Percentiles rank a stretch among this genome's conserved stretches.
Conservation (phyloP, 805 yeast genomes). For the Kazachstania viticola region DNA sequence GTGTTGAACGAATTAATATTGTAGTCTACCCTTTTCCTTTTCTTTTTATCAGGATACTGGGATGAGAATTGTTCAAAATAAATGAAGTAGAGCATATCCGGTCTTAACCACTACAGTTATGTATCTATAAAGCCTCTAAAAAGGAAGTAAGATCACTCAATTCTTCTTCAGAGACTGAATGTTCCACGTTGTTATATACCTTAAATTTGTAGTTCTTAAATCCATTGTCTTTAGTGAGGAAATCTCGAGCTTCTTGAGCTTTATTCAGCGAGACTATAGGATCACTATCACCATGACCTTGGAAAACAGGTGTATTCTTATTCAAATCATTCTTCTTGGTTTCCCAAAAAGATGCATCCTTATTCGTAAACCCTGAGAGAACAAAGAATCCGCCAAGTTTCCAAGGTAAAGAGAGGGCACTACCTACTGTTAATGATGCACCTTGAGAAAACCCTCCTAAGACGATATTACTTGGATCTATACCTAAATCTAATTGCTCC, state of each 20-base stretch:
- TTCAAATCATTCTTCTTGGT: constrained; percentile 29
- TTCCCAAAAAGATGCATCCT: constrained; percentile 6
- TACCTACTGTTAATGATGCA: constrained; percentile 63
- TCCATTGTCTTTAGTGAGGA: constrained; percentile 32
- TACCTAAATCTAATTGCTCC: constrained; percentile 42
- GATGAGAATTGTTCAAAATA: too few relatives aligned
- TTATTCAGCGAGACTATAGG: constrained; percentile 39
- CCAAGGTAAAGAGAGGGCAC: constrained; percentile 39
- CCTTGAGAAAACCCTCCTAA: constrained; percentile 97
- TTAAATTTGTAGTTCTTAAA: constrained; percentile 37
- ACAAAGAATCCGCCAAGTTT: constrained; percentile 72
- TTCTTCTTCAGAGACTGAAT: constrained; percentile 59
- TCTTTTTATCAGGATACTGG: too few relatives aligned
- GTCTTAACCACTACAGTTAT: too few relatives aligned
- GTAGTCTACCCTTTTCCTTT: too few relatives aligned
- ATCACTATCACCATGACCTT: constrained; percentile 80
- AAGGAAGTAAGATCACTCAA: constrained; percentile 34
- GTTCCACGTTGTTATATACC: constrained; percentile 53
- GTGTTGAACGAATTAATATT: too few relatives aligned
- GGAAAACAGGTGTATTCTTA: constrained; percentile 61
- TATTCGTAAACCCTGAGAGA: constrained; percentile 55
- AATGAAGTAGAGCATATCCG: too few relatives aligned
- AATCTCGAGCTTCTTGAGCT: constrained; percentile 32
- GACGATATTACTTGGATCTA: constrained; percentile 57
- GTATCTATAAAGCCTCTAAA: too few relatives aligned